Percentiles rank a stretch among this genome's conserved stretches.
These are phyloP conservation scores for Narthecium ossifragum DNA, from an alignment of 106 monocot genomes.

Conservation along the genomic window DNA sequence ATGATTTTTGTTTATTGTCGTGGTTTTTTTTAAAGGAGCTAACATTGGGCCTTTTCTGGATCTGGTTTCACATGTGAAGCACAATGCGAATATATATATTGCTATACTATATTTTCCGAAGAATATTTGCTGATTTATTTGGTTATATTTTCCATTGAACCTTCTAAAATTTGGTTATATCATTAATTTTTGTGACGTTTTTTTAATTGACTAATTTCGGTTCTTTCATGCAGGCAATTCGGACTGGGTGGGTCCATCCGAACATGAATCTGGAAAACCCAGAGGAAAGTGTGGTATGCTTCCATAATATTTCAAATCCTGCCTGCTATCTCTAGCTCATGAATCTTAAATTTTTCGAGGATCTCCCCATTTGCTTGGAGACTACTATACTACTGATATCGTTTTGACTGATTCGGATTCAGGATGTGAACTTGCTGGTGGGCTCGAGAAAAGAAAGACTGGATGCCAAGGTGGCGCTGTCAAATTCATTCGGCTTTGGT, in stretches of 20 bases:
- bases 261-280: conserved; percentile 96
- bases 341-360: not conserved
- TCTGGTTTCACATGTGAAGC: too few relatives aligned
- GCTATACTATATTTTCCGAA: too few relatives aligned
- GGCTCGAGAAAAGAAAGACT: conserved; percentile 59
- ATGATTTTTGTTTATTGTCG: too few relatives aligned
- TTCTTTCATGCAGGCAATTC: conserved; percentile 65
- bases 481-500: conserved; percentile 85
- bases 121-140: too few relatives aligned
- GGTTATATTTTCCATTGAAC: too few relatives aligned
- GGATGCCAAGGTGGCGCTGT: conserved; percentile 65
- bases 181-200: too few relatives aligned
- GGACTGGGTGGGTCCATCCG: conserved; percentile 92
- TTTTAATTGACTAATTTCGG: too few relatives aligned
- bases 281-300: conserved; percentile 70
- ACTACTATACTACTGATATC: not conserved
- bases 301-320: not conserved
- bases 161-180: too few relatives aligned
- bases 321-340: not conserved
- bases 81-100: too few relatives aligned
- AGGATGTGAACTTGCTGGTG: conserved; percentile 51
- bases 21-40: too few relatives aligned
- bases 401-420: not conserved
- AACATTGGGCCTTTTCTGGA: too few relatives aligned
- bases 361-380: too few relatives aligned